These are phyloP conservation scores for Macrophomina pseudophaseolina DNA, from an alignment of 2,329 filamentous ascomycete genomes.

Conservation along the genomic window DNA sequence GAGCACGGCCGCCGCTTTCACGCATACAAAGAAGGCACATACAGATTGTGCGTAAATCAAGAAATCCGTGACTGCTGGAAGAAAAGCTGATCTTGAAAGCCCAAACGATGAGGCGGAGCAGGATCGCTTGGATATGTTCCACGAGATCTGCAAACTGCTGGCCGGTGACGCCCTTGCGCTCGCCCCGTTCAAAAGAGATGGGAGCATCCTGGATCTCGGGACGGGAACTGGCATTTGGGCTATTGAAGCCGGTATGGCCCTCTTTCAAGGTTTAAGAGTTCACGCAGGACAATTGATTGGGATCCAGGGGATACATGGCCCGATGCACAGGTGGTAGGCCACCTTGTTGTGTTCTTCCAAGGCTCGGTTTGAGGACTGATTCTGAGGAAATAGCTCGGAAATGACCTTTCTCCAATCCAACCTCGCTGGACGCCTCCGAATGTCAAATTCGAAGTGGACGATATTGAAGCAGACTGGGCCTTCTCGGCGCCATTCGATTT, in stretches of 20 bases:
- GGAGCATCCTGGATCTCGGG: slow-evolving; percentile 34
- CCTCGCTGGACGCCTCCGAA: slow-evolving; percentile 62
- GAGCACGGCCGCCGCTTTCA: slow-evolving; percentile 43
- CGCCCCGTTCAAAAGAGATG: slow-evolving; percentile 28
- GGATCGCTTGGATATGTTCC: slow-evolving; percentile 26
- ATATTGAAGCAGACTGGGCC: slow-evolving; percentile 64
- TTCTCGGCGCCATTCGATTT: slow-evolving; percentile 60
- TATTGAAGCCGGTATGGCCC: slow-evolving; percentile 7
- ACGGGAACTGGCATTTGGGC: slow-evolving; percentile 30
- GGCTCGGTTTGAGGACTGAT: background rate
- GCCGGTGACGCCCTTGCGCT: slow-evolving; percentile 29
- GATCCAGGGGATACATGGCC: slow-evolving; percentile 38
- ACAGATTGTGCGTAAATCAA: background rate
- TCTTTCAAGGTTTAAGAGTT: background rate
- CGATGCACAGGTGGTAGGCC: slow-evolving; percentile 33
- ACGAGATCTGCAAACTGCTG: slow-evolving; percentile 7
- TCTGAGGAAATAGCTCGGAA: slow-evolving; percentile 31
- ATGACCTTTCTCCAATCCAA: slow-evolving; percentile 57
- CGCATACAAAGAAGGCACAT: slow-evolving; percentile 39
- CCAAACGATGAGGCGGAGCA: slow-evolving; percentile 26
- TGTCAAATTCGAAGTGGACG: slow-evolving; percentile 67
- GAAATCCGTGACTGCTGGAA: background rate
- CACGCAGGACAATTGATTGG: slow-evolving; percentile 1
- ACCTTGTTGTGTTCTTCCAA: background rate
- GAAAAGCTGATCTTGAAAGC: background rate